phyloP scores from a whole-genome alignment of 2,329 filamentous ascomycete genomes.

The Sphaerostilbella broomeana region DNA sequence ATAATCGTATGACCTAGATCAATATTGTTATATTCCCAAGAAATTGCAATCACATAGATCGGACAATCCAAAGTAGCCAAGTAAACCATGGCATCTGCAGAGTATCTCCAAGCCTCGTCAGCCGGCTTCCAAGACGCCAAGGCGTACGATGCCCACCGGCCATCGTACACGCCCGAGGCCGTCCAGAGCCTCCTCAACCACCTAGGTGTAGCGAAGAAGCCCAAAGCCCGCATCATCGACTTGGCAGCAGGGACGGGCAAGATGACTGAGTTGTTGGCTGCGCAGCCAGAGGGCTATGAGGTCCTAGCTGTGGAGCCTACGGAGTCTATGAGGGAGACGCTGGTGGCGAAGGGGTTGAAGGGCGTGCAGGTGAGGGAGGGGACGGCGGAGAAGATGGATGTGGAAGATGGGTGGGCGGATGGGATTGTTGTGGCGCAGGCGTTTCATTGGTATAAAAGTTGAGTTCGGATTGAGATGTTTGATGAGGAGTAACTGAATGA shows the following conservation, averaged over 20 bases:
- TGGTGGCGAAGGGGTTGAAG: constrained; percentile 51
- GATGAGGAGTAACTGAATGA: neutral
- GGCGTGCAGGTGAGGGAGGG: constrained; percentile 52
- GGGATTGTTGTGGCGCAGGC: constrained; percentile 61
- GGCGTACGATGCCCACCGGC: constrained; percentile 61
- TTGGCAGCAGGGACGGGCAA: constrained; percentile 65
- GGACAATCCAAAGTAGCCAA: neutral
- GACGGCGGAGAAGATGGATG: constrained; percentile 49
- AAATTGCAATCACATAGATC: too few relatives aligned
- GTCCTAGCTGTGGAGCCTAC: constrained; percentile 61
- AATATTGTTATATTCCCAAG: too few relatives aligned
- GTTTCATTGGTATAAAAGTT: constrained; percentile 57
- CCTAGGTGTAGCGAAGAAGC: constrained; percentile 42
- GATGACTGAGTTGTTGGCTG: constrained; percentile 57
- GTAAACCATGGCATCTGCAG: constrained; percentile 22
- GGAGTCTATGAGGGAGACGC: constrained; percentile 54
- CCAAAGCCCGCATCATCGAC: constrained; percentile 50
- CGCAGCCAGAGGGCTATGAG: constrained; percentile 51
- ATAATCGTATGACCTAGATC: too few relatives aligned
- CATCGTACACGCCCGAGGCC: constrained; percentile 55
- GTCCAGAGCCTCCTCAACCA: constrained; percentile 51
- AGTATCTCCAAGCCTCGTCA: constrained; percentile 45
- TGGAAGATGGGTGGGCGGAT: constrained; percentile 54
- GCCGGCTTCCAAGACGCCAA: constrained; percentile 60
- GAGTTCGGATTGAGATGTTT: neutral